These are phyloP conservation scores for Amanita pallidorosea DNA, from an alignment of 768 basidiomycete species.

Conservation along the genomic window DNA sequence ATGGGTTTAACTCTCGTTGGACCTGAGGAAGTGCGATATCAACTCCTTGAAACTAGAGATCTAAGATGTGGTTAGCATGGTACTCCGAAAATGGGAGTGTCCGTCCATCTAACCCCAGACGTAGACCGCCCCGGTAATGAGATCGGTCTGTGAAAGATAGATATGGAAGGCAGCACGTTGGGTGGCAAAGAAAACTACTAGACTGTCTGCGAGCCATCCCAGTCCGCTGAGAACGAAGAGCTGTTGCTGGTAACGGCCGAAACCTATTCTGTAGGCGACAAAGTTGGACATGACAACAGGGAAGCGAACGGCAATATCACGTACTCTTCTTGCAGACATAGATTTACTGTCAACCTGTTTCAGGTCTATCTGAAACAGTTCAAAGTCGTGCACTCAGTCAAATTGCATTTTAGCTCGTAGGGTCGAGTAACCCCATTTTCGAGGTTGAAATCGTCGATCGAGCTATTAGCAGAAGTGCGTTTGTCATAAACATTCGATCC, in stretches of 20 bases:
- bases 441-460: not conserved
- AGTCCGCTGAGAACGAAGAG: constrained; percentile 35
- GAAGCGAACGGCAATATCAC: not conserved
- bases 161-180: not conserved
- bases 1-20: constrained; percentile 29
- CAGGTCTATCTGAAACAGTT: not conserved
- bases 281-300: not conserved
- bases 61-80: constrained; percentile 8
- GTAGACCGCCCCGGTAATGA: not conserved
- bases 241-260: constrained; percentile 37
- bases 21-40: constrained; percentile 35
- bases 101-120: not conserved
- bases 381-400: not conserved
- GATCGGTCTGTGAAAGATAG: not conserved
- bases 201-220: constrained; percentile 43
- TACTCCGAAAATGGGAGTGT: not conserved
- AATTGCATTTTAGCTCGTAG: constrained; percentile 1
- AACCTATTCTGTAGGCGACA: constrained; percentile 28
- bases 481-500: not conserved
- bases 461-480: not conserved
- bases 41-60: constrained; percentile 37
- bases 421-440: not conserved
- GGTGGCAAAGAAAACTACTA: constrained; percentile 10
- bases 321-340: constrained; percentile 3
- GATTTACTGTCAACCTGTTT: not conserved